Conservation (phyloP, 164 flowering plant genomes). For the Vitis amurensis region DNA sequence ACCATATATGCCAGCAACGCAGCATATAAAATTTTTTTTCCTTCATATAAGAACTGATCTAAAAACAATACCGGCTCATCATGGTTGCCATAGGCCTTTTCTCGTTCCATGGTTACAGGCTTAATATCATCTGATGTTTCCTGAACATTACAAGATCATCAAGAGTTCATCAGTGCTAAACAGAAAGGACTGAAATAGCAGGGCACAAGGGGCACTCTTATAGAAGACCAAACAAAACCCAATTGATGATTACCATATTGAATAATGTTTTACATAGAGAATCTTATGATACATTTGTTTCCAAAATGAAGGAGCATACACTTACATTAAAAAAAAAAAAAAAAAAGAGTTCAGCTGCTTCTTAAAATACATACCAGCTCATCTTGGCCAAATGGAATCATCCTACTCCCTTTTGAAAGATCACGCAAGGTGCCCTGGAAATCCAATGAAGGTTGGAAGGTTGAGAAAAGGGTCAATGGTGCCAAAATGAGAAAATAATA, state of each 20-base stretch:
- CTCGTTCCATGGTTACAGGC: conserved; percentile 16
- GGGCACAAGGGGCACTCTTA: background rate
- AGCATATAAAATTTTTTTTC: no score
- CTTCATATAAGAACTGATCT: background rate
- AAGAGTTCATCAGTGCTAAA: background rate
- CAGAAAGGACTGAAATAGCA: background rate
- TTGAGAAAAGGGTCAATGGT: background rate
- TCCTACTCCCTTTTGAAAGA: conserved; percentile 29
- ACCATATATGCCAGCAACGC: no score
- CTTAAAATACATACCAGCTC: conserved; percentile 24
- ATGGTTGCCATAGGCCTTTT: conserved; percentile 14
- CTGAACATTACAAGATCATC: conserved; percentile 14
- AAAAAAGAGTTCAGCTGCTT: no score
- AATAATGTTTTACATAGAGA: no score
- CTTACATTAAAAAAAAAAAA: background rate
- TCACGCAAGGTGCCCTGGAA: conserved; percentile 39
- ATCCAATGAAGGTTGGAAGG: background rate
- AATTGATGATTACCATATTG: no score
- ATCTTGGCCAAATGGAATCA: conserved; percentile 18
- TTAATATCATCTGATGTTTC: conserved; percentile 27
- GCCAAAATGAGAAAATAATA: background rate
- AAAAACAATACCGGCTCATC: conserved; percentile 25
- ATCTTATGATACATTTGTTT: background rate
- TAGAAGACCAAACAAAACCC: background rate
- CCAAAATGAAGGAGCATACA: background rate